Evolutionary conservation across 441 rosid genomes (phyloP).

Genomic region (Adansonia rubrostipa): DNA sequence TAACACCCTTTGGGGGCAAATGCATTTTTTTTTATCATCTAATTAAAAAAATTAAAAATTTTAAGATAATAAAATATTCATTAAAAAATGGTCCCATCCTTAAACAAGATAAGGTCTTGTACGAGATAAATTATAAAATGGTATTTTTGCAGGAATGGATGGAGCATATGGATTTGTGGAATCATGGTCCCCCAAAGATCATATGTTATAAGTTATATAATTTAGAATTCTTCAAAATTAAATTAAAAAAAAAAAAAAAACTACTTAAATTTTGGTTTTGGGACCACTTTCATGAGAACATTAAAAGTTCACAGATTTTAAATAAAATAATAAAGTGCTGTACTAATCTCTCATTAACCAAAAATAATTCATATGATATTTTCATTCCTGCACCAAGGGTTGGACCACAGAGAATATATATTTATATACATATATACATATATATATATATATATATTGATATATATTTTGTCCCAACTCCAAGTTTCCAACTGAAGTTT

Average conservation of each 20-base stretch:
- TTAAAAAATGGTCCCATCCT: slow-evolving; percentile 51
- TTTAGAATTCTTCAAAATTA: slow-evolving; percentile 25
- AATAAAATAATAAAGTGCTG: not conserved
- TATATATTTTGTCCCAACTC: not conserved
- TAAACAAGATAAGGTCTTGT: slow-evolving; percentile 22
- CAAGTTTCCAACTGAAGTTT: not conserved
- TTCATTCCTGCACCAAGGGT: slow-evolving; percentile 18
- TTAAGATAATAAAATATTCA: not conserved
- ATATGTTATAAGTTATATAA: slow-evolving; percentile 9
- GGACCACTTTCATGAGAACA: slow-evolving; percentile 40
- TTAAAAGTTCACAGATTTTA: not conserved
- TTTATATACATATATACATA: too few relatives aligned
- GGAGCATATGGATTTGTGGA: slow-evolving; percentile 31
- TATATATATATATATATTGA: not conserved
- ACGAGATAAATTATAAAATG: slow-evolving; percentile 39
- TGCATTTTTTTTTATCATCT: not conserved
- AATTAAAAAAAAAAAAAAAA: slow-evolving; percentile 18
- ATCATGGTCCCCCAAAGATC: slow-evolving; percentile 52
- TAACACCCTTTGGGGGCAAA: not conserved
- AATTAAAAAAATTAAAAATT: not conserved
- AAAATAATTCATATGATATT: slow-evolving; percentile 16
- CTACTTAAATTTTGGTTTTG: slow-evolving; percentile 20
- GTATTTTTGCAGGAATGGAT: slow-evolving; percentile 38
- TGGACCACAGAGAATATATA: slow-evolving; percentile 35
- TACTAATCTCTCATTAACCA: slow-evolving; percentile 19